Percentiles rank a stretch among this genome's conserved stretches.
Evolutionary conservation across 169 alveolate species (phyloP).

Genomic region (Cryptosporidium ryanae): DNA sequence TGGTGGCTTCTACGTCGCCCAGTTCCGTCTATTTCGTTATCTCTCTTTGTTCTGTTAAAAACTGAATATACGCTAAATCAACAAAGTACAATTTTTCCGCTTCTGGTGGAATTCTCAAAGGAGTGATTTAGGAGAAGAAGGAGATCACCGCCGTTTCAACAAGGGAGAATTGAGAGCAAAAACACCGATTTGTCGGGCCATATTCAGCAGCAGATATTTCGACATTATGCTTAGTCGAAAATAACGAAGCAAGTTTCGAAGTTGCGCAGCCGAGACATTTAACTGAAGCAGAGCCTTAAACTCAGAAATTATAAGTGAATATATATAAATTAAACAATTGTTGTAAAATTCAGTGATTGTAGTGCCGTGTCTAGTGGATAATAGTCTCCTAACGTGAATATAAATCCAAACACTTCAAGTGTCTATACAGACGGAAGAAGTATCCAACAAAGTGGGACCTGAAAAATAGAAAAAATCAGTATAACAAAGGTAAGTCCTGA

Average conservation of each 20-base stretch:
- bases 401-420: no score
- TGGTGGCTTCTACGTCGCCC: no score
- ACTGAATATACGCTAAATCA: neutral
- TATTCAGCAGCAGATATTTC: no score
- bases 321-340: neutral
- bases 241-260: no score
- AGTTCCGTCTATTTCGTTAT: no score
- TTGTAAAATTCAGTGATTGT: neutral
- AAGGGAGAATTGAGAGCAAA: neutral
- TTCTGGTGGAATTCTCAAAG: constrained; percentile 18
- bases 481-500: constrained; percentile 60
- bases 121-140: constrained; percentile 48
- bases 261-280: no score
- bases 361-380: neutral
- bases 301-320: no score
- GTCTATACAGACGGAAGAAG: constrained; percentile 61
- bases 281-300: no score
- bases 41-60: no score
- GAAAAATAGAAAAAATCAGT: constrained; percentile 18
- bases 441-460: constrained; percentile 66
- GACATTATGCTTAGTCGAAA: no score
- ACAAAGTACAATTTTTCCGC: constrained; percentile 20
- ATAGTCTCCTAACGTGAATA: neutral
- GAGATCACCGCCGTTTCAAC: neutral
- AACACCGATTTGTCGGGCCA: neutral